Percentiles rank a stretch among this genome's conserved stretches.
Evolutionary conservation across 257 asterid genomes (phyloP).

Genomic region (Verbena officinalis): DNA sequence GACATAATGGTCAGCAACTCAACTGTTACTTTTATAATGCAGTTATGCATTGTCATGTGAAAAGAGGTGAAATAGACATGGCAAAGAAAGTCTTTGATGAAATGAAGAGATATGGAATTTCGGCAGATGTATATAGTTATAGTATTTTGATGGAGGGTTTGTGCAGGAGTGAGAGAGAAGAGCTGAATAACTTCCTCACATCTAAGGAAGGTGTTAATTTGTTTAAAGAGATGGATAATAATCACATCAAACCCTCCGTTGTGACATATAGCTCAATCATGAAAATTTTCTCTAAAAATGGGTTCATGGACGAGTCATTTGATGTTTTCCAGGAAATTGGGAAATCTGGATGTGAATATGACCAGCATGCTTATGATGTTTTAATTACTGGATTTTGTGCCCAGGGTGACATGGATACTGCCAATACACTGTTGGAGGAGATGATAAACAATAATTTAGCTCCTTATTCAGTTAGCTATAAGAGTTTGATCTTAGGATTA

Average conservation of each 20-base stretch:
- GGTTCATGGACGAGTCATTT: constrained; percentile 38
- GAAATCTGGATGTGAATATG: constrained; percentile 47
- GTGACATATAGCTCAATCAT: constrained; percentile 55
- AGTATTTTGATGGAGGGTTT: constrained; percentile 62
- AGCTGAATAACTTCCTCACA: no score
- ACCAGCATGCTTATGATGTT: constrained; percentile 46
- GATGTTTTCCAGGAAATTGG: constrained; percentile 43
- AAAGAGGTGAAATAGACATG: constrained; percentile 40
- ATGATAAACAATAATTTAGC: constrained; percentile 47
- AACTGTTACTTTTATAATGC: constrained; percentile 64
- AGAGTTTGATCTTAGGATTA: constrained; percentile 47
- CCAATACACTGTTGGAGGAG: constrained; percentile 51
- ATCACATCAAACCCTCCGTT: constrained; percentile 45
- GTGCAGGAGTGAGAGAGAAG: constrained; percentile 40
- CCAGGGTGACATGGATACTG: constrained; percentile 53
- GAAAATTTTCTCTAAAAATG: constrained; percentile 44
- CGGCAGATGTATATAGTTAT: constrained; percentile 56
- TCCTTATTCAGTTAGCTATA: constrained; percentile 42
- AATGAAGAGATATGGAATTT: constrained; percentile 50
- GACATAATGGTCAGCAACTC: constrained; percentile 34
- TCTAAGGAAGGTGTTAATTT: constrained; percentile 41
- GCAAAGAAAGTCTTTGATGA: constrained; percentile 47
- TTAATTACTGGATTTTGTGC: constrained; percentile 56
- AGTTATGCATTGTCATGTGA: constrained; percentile 49
- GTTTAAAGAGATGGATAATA: constrained; percentile 53